A percentile compares a stretch with the other conserved stretches of the same genome.
Conservation (phyloP, 2,329 filamentous ascomycete genomes). For the Fusarium hainanense region DNA sequence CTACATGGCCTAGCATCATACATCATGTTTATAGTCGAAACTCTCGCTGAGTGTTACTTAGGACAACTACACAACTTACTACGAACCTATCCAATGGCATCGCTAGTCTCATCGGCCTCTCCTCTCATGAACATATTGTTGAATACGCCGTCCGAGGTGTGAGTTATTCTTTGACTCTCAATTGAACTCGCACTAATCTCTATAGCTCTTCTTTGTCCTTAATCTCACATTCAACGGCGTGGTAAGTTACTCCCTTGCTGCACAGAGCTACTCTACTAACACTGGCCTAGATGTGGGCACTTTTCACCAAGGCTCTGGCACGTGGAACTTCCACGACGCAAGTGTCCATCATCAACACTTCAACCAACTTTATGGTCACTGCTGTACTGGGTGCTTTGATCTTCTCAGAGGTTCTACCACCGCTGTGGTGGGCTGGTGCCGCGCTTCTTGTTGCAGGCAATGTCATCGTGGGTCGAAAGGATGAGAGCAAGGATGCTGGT, state of each 20-base stretch:
- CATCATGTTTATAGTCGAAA: not conserved
- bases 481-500: constrained; percentile 57
- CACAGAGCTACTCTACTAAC: constrained; percentile 1
- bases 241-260: constrained; percentile 53
- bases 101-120: constrained; percentile 58
- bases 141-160: constrained; percentile 63
- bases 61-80: constrained; percentile 68
- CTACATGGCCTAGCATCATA: not conserved
- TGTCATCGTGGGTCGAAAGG: constrained; percentile 79
- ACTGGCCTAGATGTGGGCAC: constrained; percentile 75
- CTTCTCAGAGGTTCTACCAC: constrained; percentile 77
- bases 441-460: constrained; percentile 78
- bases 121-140: constrained; percentile 54
- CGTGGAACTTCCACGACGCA: constrained; percentile 80
- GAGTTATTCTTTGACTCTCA: constrained; percentile 42
- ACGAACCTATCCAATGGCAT: constrained; percentile 59
- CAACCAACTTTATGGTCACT: constrained; percentile 82
- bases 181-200: constrained; percentile 10
- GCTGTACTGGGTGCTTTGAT: constrained; percentile 76
- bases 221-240: constrained; percentile 81
- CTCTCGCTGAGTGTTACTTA: constrained; percentile 41
- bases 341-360: constrained; percentile 85
- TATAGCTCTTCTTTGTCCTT: constrained; percentile 76
- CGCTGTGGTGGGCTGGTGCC: constrained; percentile 81
- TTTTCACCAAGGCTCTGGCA: constrained; percentile 83